Base-by-base conservation (phyloP, 192 early-diverging fungal genomes). In the Chytriomyces hyalinus region DNA sequence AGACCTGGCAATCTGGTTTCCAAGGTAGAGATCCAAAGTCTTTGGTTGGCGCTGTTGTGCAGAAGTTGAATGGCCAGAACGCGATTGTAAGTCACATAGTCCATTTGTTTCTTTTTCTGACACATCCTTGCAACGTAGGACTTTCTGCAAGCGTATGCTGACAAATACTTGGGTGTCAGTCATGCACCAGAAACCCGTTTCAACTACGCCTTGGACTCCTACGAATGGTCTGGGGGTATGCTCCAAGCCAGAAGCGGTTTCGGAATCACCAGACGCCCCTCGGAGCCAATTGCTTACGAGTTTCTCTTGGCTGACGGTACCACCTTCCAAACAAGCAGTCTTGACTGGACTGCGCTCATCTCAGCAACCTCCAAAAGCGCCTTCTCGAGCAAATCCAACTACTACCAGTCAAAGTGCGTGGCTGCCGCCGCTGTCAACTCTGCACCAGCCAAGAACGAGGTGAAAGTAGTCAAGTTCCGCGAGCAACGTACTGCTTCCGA, bases 141-240 rank as follows among this genome's bases (percentile, higher is more conserved):
- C 62, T 63, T 49, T 48, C 11, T 77, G 9, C 75, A 77, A 77
- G 47, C 43, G 20, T 70, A 46, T 45, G 65, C 75, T 26, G 75
- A 77, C 51, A 49, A 49, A 17, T 53, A 67, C 47, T 70, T 11
- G 13, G 66, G 75, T 26, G 11, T 69, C 22, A 22, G 46, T 9
- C 62, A 53, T 43, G 63, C 62, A 17, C 75, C 75, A 47, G 75
- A 77, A 65, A 67, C 64, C 7, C 63, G 75, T 17, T 68, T 77
- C 75, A 77, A 77, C 65, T 53, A 67, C 10, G 26, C 51, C 9
- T 66, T 77, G 49, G 17, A 11, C 8, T 26, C 50, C 6, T 72
- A 72, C 67, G 13, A 20, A 26, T 65, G 64, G 64, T 17, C 13
- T 17, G 48, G 48, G 13, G 10, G 13, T 15, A 43, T 10, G 2